Conservation (phyloP, 2,329 filamentous ascomycete species). For the Aspergillus sp. region DNA sequence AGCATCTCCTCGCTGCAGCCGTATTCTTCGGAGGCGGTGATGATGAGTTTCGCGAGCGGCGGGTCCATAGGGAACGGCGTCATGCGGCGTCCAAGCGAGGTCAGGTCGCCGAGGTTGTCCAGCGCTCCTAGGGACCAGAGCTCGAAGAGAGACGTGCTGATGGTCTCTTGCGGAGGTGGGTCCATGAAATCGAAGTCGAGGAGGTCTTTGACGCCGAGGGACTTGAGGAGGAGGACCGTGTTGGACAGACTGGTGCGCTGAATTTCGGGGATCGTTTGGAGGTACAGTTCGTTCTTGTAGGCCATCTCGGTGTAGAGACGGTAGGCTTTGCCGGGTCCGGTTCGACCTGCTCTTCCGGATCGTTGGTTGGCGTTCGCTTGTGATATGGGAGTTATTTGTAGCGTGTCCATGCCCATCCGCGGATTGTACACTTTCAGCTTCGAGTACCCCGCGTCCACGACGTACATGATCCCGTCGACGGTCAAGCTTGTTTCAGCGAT, state of each 20-base stretch:
- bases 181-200: slow-evolving; percentile 99
- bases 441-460: slow-evolving; percentile 92
- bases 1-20: slow-evolving; percentile 96
- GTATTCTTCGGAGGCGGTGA: slow-evolving; percentile 85
- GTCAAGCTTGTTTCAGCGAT: slow-evolving; percentile 98
- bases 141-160: slow-evolving; percentile 94
- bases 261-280: slow-evolving; percentile 96
- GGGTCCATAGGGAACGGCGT: slow-evolving; percentile 98
- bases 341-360: slow-evolving; percentile 88
- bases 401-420: slow-evolving; percentile 97
- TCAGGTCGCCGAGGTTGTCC: slow-evolving; percentile 91
- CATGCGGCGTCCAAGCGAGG: slow-evolving; percentile 83
- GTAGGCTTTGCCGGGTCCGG: slow-evolving; percentile 92
- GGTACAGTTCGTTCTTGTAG: slow-evolving; percentile 92
- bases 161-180: slow-evolving; percentile 94
- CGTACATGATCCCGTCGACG: slow-evolving; percentile 98
- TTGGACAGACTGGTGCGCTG: slow-evolving; percentile 95
- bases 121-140: slow-evolving; percentile 93
- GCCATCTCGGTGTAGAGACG: slow-evolving; percentile 92
- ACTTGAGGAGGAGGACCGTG: slow-evolving; percentile 90
- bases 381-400: slow-evolving; percentile 96
- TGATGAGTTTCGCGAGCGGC: slow-evolving; percentile 87
- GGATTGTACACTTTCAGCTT: slow-evolving; percentile 99
- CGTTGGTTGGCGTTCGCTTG: slow-evolving; percentile 94
- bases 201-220: slow-evolving; percentile 87